A percentile compares a stretch with the other conserved stretches of the same genome.
Evolutionary conservation across 148 eudicot genomes (phyloP).

Genomic region (Nyssa sinensis): DNA sequence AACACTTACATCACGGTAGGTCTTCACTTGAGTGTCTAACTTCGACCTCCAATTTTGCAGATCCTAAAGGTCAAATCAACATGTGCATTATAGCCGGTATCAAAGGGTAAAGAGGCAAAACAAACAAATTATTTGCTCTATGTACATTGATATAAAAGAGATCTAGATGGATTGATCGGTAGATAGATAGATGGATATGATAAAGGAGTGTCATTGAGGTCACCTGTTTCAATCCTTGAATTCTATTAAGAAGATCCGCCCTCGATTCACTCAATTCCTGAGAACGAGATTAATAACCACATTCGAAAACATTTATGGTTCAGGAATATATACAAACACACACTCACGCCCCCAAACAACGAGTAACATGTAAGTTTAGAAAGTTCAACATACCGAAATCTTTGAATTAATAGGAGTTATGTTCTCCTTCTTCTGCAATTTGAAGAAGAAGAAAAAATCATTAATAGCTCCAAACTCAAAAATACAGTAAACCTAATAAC

Average conservation of each 20-base stretch:
- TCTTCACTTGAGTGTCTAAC: constrained; percentile 66
- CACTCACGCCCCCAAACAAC: neutral
- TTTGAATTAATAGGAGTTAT: constrained; percentile 38
- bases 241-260: constrained; percentile 62
- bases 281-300: neutral
- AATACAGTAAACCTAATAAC: neutral
- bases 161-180: too few species aligned
- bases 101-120: neutral
- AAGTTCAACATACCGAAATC: constrained; percentile 38
- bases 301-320: neutral
- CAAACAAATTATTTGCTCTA: neutral
- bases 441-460: neutral
- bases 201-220: too few species aligned
- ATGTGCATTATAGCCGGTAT: neutral
- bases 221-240: constrained; percentile 77
- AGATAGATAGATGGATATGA: neutral
- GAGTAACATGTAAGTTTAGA: neutral
- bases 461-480: neutral
- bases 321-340: too few species aligned
- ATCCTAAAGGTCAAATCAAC: constrained; percentile 32
- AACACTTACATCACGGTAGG: constrained; percentile 55
- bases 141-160: neutral
- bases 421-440: constrained; percentile 53
- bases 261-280: constrained; percentile 75
- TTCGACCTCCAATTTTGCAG: constrained; percentile 72